A percentile compares a stretch with the other conserved stretches of the same genome.
phyloP scores from a whole-genome alignment of 164 flowering plant species.

The Macadamia tetraphylla region DNA sequence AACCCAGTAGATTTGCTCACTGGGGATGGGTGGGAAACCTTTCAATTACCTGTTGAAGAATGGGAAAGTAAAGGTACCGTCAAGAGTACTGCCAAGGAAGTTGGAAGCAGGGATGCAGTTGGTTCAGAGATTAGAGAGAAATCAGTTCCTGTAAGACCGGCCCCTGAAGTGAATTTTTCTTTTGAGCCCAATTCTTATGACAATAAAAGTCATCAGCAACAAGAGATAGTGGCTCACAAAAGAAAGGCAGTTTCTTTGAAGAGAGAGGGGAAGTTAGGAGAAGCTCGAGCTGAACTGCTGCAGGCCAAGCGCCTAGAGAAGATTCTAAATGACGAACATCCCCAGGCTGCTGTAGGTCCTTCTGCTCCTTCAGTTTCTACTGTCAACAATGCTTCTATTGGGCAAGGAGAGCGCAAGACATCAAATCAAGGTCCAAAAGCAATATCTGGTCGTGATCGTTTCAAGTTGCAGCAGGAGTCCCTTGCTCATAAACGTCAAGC shows the following conservation, averaged over 20 bases:
- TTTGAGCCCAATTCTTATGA: constrained; percentile 16
- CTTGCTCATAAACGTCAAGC: constrained; percentile 87
- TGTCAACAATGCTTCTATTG: constrained; percentile 22
- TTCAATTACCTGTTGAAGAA: constrained; percentile 14
- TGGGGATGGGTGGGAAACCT: constrained; percentile 18
- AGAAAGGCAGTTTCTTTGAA: constrained; percentile 65
- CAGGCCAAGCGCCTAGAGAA: constrained; percentile 68
- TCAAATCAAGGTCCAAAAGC: constrained; percentile 36
- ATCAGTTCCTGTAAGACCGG: not conserved
- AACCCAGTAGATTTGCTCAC: constrained; percentile 26
- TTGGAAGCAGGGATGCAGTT: constrained; percentile 6
- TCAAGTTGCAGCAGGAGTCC: constrained; percentile 86
- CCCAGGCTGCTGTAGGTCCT: constrained; percentile 14
- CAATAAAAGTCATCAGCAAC: constrained; percentile 22
- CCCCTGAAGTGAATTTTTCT: constrained; percentile 7
- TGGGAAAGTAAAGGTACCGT: constrained; percentile 3
- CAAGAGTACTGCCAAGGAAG: constrained; percentile 7
- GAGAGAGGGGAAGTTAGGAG: constrained; percentile 73
- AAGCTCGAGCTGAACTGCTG: constrained; percentile 69
- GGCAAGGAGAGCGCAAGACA: constrained; percentile 23
- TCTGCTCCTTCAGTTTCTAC: constrained; percentile 16
- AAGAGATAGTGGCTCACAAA: constrained; percentile 56
- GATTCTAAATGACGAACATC: constrained; percentile 29
- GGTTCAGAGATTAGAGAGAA: constrained; percentile 10
- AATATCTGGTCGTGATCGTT: constrained; percentile 68